phyloP scores from a whole-genome alignment of 768 basidiomycete species.

The Tricholoma saponaceum region DNA sequence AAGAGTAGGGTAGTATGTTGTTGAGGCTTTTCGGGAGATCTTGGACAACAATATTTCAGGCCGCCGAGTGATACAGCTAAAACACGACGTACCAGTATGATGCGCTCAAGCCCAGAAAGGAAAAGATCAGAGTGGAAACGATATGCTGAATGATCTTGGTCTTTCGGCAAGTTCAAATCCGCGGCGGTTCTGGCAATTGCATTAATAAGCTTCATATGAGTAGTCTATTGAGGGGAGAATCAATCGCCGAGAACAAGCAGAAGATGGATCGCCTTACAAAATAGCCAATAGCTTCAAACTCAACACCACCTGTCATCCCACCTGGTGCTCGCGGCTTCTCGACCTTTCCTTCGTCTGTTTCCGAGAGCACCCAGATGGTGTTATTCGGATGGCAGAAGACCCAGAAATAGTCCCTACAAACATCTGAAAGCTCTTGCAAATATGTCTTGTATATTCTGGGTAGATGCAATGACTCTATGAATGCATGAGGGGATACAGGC shows the following conservation, averaged over 20 bases:
- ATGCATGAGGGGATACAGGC: conserved; percentile 71
- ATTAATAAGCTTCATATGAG: conserved; percentile 85
- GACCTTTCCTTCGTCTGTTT: conserved; percentile 80
- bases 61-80: not conserved
- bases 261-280: conserved; percentile 55
- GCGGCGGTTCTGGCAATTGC: conserved; percentile 64
- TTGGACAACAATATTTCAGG: conserved; percentile 24
- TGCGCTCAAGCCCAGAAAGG: conserved; percentile 86
- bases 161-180: conserved; percentile 59
- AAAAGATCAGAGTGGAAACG: conserved; percentile 86
- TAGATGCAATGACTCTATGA: conserved; percentile 68
- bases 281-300: conserved; percentile 96
- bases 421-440: conserved; percentile 79
- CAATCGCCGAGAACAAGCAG: not conserved
- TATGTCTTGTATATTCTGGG: conserved; percentile 79
- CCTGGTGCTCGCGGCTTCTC: conserved; percentile 93
- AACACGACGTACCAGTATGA: conserved; percentile 65
- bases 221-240: conserved; percentile 50
- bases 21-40: conserved; percentile 94
- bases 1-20: conserved; percentile 89
- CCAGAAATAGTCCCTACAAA: conserved; percentile 95
- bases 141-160: conserved; percentile 73
- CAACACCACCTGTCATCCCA: conserved; percentile 98
- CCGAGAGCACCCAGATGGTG: conserved; percentile 79
- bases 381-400: conserved; percentile 97